A percentile compares a stretch with the other conserved stretches of the same genome.
These are phyloP conservation scores for Pichia sp. DNA, from an alignment of 1,139 yeast genomes.

Conservation along the genomic window DNA sequence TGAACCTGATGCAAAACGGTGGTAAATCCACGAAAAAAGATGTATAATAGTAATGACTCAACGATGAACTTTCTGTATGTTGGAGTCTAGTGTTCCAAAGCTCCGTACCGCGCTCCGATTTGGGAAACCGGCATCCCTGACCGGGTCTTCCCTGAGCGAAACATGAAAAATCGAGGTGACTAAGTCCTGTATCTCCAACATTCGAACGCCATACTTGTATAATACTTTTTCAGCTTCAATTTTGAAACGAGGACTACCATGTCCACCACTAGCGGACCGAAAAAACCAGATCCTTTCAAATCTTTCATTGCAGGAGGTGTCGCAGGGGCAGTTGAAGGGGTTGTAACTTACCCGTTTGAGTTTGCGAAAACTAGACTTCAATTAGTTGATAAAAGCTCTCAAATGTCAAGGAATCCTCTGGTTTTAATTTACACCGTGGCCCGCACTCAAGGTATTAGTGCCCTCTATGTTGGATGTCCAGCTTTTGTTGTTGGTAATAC, in stretches of 20 bases:
- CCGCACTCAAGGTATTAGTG: constrained; percentile 66
- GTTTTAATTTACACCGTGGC: constrained; percentile 69
- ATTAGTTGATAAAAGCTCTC: constrained; percentile 63
- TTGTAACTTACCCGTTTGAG: constrained; percentile 89
- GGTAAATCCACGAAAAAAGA: too few relatives aligned
- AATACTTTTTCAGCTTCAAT: too few relatives aligned
- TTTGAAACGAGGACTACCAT: constrained; percentile 3
- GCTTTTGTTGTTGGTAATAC: constrained; percentile 96
- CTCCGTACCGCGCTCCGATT: too few relatives aligned
- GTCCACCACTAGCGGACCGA: constrained; percentile 1
- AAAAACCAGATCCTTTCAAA: constrained; percentile 48
- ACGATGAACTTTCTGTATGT: too few relatives aligned
- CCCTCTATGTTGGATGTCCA: constrained; percentile 94
- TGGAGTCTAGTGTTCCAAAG: too few relatives aligned
- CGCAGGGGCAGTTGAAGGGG: constrained; percentile 93
- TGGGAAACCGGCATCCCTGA: too few relatives aligned
- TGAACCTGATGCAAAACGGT: too few relatives aligned
- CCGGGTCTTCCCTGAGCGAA: too few relatives aligned
- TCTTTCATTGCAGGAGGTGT: constrained; percentile 91
- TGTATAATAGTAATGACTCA: too few relatives aligned
- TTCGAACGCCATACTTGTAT: too few relatives aligned
- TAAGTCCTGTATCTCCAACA: too few relatives aligned
- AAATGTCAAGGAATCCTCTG: constrained; percentile 73
- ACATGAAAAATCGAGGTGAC: too few relatives aligned
- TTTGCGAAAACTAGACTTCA: constrained; percentile 93